Evolutionary conservation across 768 basidiomycete species (phyloP), one percentile per base, ranked within the genome.

Genomic region (Calvatia gigantea): DNA sequence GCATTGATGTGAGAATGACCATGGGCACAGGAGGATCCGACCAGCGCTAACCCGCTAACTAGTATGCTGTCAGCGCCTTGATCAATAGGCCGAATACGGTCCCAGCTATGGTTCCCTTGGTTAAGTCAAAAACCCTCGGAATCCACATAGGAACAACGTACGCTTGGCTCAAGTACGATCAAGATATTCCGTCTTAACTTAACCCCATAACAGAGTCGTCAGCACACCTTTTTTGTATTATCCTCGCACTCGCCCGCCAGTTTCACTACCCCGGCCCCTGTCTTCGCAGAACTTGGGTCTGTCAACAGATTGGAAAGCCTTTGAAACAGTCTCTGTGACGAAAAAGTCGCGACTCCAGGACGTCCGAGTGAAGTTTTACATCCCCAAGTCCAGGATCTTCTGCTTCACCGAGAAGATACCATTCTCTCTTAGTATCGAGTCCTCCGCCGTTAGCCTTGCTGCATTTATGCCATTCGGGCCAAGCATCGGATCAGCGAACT

Each of bases 201-300:
- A 31, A 39, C 17, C 31, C 15, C 17, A 58, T 6, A 7, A 2
- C 43, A 89, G 84, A 37, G 69, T 74, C 17, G 68, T 88, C 29
- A 79, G 79, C 11, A 85, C 85, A 1, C 75, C 81, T 1, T 83
- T 91, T 64, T 65, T 81, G 17, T 89, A 89, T 61, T 71, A 75
- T 56, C 89, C 87, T 27, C 85, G 85, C 6, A 81, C 83, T 41
- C 78, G 85, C 33, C 86, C 89, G 3, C 87, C 86, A 14, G 56
- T 65, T 7, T 74, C 81, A 28, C 68, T 86, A 44, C 51, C 63
- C 14, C 61, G 65, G 29, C 42, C 61, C 12, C 63, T 60, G 9
- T 29, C 52, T 38, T 15, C 28, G n/a, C 19, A 15, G n/a, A 82
- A 80, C 11, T 84, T 84, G 58, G 67, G 75, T 25, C 23, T 47